These are phyloP conservation scores for Leucaena leucocephala DNA, from an alignment of 306 rosid genomes.

Conservation along the genomic window DNA sequence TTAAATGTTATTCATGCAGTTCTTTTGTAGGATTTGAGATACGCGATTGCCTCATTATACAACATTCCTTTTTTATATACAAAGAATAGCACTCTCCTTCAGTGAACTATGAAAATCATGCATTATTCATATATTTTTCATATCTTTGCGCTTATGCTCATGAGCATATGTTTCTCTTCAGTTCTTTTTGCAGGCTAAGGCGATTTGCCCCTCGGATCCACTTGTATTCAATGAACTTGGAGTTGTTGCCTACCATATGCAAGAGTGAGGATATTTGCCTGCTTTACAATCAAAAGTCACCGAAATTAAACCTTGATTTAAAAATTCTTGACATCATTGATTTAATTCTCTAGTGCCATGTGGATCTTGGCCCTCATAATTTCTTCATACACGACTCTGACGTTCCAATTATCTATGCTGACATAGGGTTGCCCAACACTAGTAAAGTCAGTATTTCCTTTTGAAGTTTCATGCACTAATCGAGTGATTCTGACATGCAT, in stretches of 20 bases:
- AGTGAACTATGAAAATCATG: neutral
- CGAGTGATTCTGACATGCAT: constrained; percentile 32
- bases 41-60: constrained; percentile 18
- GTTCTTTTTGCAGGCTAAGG: constrained; percentile 87
- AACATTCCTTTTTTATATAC: neutral
- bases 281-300: neutral
- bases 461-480: neutral
- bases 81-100: neutral
- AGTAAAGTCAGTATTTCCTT: neutral
- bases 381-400: neutral
- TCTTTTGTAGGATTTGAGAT: constrained; percentile 11
- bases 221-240: constrained; percentile 95
- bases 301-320: neutral
- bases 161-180: constrained; percentile 39
- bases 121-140: neutral
- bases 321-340: neutral
- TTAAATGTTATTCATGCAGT: neutral
- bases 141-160: constrained; percentile 31
- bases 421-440: neutral
- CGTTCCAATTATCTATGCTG: neutral
- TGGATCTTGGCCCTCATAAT: neutral
- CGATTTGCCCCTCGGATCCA: constrained; percentile 87
- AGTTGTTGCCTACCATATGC: constrained; percentile 92
- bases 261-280: constrained; percentile 64
- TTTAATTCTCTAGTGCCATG: neutral